A percentile compares a stretch with the other conserved stretches of the same genome.
phyloP scores from a whole-genome alignment of 208 protist genomes.

The Acanthamoeba royreba region DNA sequence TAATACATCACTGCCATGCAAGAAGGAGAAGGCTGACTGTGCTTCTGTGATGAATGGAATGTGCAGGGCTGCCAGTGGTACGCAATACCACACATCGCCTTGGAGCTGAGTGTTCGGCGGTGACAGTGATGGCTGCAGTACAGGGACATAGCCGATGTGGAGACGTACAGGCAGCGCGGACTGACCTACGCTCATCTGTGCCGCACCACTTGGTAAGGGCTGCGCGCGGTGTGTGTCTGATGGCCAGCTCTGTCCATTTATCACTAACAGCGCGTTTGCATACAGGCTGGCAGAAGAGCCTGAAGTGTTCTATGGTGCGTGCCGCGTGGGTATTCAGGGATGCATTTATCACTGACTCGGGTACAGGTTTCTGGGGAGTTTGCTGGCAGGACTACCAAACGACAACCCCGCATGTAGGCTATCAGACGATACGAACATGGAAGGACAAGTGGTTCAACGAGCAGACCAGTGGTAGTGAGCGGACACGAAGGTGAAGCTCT shows the following conservation, averaged over 20 bases:
- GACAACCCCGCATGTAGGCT: not conserved
- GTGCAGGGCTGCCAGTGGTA: not conserved
- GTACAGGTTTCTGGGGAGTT: not conserved
- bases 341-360: not conserved
- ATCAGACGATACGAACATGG: not conserved
- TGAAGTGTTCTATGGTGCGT: not conserved
- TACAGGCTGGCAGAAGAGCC: not conserved
- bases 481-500: not conserved
- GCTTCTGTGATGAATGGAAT: not conserved
- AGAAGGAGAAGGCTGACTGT: not conserved
- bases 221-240: not conserved
- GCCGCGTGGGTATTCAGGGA: not conserved
- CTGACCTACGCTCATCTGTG: conserved; percentile 7
- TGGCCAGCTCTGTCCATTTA: not conserved
- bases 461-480: not conserved
- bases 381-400: conserved; percentile 21
- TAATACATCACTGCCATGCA: too few relatives aligned
- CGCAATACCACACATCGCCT: not conserved
- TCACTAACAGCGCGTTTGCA: not conserved
- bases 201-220: not conserved
- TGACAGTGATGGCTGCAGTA: not conserved
- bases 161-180: not conserved
- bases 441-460: not conserved
- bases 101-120: not conserved
- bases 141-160: conserved; percentile 5